These are phyloP conservation scores for Warburgia ugandensis DNA, from an alignment of 164 flowering plant species.

Conservation along the genomic window DNA sequence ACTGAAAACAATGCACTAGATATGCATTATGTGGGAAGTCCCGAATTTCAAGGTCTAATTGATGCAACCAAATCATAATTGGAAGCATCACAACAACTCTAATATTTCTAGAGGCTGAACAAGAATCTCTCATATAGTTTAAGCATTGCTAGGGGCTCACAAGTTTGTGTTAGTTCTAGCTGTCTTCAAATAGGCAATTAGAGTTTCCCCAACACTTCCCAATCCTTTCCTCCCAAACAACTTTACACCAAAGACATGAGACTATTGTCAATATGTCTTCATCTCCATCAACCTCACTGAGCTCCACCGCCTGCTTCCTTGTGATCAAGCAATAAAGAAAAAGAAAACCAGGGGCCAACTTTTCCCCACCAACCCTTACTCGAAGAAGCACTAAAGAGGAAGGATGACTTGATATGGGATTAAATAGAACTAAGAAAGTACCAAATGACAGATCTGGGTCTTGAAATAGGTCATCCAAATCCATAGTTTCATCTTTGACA, in stretches of 20 bases:
- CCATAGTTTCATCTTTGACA: constrained; percentile 27
- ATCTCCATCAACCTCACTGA: constrained; percentile 47
- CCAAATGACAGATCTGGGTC: constrained; percentile 62
- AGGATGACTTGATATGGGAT: constrained; percentile 43
- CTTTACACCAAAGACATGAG: constrained; percentile 31
- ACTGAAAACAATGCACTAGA: too few species aligned
- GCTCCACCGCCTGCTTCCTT: constrained; percentile 46
- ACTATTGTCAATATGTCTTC: constrained; percentile 34
- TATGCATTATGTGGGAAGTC: too few species aligned
- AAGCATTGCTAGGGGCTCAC: not conserved
- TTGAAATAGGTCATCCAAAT: constrained; percentile 40
- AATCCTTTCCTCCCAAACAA: constrained; percentile 58
- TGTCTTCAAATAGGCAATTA: constrained; percentile 36
- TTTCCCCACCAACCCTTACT: constrained; percentile 35
- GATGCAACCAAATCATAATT: too few species aligned
- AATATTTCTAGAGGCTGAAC: too few species aligned
- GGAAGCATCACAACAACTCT: too few species aligned
- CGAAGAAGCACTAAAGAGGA: constrained; percentile 41
- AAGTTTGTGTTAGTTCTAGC: constrained; percentile 12
- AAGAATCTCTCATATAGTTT: too few species aligned
- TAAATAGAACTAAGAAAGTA: constrained; percentile 48
- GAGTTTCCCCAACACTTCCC: constrained; percentile 39
- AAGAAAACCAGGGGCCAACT: constrained; percentile 14
- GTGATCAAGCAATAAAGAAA: constrained; percentile 50
- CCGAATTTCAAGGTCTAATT: too few species aligned